These are phyloP conservation scores for Yamadazyma diddensiae DNA, from an alignment of 1,139 yeast species.

Conservation along the genomic window DNA sequence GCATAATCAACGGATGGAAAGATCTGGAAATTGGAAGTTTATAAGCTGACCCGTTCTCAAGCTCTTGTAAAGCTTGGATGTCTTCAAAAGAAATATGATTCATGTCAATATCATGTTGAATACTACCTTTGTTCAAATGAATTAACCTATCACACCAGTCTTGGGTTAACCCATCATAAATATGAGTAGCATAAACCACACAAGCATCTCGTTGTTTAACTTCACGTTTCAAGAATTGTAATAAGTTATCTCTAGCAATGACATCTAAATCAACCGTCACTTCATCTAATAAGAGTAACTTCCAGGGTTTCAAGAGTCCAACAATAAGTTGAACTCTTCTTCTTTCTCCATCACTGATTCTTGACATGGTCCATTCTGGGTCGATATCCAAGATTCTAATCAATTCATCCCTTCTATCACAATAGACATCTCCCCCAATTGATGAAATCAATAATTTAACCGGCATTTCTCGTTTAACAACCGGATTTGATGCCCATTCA, in stretches of 20 bases:
- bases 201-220: conserved; percentile 65
- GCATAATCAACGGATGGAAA: conserved; percentile 67
- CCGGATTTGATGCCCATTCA: conserved; percentile 94
- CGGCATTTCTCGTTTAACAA: conserved; percentile 86
- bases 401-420: conserved; percentile 74
- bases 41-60: conserved; percentile 16
- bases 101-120: conserved; percentile 26
- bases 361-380: conserved; percentile 88
- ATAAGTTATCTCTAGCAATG: conserved; percentile 72
- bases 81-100: conserved; percentile 19
- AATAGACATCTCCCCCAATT: conserved; percentile 74
- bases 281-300: conserved; percentile 77
- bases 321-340: conserved; percentile 89
- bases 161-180: conserved; percentile 84
- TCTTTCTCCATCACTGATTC: conserved; percentile 90
- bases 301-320: conserved; percentile 94
- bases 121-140: conserved; percentile 72
- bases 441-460: conserved; percentile 75
- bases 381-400: conserved; percentile 80
- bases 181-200: conserved; percentile 91
- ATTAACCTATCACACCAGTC: conserved; percentile 83
- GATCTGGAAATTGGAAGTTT: conserved; percentile 47
- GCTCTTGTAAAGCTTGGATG: conserved; percentile 15
- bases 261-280: conserved; percentile 97
- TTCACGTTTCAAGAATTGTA: conserved; percentile 68